A percentile compares a stretch with the other conserved stretches of the same genome.
Conservation (phyloP, 495 filamentous ascomycete genomes). For the Oidiodendron maius region DNA sequence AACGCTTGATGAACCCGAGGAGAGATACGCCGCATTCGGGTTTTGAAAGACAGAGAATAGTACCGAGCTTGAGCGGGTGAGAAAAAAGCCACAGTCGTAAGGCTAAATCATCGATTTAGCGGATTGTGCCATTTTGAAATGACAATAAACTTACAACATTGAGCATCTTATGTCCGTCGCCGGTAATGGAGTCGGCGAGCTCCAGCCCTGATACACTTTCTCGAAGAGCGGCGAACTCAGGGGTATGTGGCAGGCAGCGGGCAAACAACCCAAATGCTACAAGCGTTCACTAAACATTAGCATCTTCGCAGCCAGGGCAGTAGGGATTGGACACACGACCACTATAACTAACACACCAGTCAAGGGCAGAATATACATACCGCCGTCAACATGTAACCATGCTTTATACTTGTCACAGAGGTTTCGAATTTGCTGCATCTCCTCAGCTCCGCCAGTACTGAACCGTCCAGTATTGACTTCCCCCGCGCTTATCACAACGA, state of each 20-base stretch:
- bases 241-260: constrained; percentile 51
- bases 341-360: too few relatives aligned
- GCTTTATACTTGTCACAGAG: constrained; percentile 70
- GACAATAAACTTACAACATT: constrained; percentile 67
- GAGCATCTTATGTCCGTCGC: constrained; percentile 86
- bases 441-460: constrained; percentile 51
- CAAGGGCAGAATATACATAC: constrained; percentile 22
- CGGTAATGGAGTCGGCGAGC: constrained; percentile 77
- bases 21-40: constrained; percentile 79
- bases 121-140: too few relatives aligned
- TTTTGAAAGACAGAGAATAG: constrained; percentile 69
- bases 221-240: constrained; percentile 53
- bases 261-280: constrained; percentile 85
- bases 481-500: constrained; percentile 73
- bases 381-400: constrained; percentile 89
- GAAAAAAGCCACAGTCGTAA: constrained; percentile 90
- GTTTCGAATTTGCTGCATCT: constrained; percentile 57
- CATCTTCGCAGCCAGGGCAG: not conserved
- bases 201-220: constrained; percentile 62
- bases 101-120: constrained; percentile 40
- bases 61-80: constrained; percentile 55
- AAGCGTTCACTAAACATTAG: too few relatives aligned
- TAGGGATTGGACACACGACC: not conserved
- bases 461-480: constrained; percentile 92
- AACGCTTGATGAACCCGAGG: constrained; percentile 41